These are phyloP conservation scores for Eucalyptus coolabah DNA, from an alignment of 345 rosid species.

Conservation along the genomic window DNA sequence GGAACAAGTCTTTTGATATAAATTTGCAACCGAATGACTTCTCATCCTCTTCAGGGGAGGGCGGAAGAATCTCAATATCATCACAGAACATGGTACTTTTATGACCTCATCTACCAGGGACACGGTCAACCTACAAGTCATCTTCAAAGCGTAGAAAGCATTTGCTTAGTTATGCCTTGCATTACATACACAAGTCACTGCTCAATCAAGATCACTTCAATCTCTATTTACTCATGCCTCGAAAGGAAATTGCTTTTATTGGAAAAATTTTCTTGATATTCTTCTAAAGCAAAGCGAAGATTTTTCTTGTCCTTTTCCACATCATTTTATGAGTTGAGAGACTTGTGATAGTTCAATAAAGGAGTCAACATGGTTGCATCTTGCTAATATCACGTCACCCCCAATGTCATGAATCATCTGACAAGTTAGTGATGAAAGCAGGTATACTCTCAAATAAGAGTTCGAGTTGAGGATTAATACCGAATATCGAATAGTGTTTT, in stretches of 20 bases:
- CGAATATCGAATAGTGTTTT: background rate
- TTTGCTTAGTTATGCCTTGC: background rate
- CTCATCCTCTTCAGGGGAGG: slow-evolving; percentile 25
- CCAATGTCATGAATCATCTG: background rate
- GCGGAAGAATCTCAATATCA: slow-evolving; percentile 27
- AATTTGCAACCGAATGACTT: slow-evolving; percentile 18
- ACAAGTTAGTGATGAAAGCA: background rate
- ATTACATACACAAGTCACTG: background rate
- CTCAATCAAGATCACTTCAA: background rate
- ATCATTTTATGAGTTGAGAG: background rate
- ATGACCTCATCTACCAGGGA: background rate
- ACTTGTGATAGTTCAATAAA: background rate
- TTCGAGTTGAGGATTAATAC: background rate
- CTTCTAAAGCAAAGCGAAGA: background rate
- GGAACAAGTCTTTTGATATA: slow-evolving; percentile 30
- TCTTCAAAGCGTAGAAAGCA: background rate
- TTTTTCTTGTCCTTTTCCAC: background rate
- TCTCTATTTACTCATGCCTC: background rate
- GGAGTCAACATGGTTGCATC: background rate
- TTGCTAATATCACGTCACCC: background rate
- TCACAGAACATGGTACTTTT: slow-evolving; percentile 30
- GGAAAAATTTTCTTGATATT: background rate
- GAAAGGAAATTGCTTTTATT: background rate
- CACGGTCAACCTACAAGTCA: background rate
- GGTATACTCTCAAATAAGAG: background rate